Conservation (phyloP, 495 filamentous ascomycete genomes). For the Penicillium flavigenum region DNA sequence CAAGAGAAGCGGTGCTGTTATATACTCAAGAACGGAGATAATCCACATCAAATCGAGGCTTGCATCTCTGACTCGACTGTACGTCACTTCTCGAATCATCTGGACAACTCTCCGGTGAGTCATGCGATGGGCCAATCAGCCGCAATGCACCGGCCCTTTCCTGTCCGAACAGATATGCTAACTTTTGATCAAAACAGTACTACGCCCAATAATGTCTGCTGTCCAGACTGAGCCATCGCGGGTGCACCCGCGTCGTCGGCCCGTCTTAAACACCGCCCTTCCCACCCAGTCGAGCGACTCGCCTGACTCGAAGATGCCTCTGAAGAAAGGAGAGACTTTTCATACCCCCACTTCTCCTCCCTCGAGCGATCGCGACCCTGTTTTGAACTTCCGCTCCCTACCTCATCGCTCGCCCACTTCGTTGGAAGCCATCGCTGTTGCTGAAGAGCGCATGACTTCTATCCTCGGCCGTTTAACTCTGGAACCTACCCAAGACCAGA, state of each 20-base stretch:
- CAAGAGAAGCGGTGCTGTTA: conserved; percentile 5
- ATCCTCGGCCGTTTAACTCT: conserved; percentile 46
- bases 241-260: conserved; percentile 38
- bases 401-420: conserved; percentile 53
- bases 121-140: conserved; percentile 25
- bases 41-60: conserved; percentile 1
- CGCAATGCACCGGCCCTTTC: conserved; percentile 6
- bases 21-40: conserved; percentile 8
- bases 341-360: conserved; percentile 46
- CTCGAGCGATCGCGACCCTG: conserved; percentile 41
- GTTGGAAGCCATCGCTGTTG: conserved; percentile 46
- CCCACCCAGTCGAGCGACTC: conserved; percentile 30
- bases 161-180: conserved; percentile 14
- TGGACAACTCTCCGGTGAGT: conserved; percentile 22
- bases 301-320: conserved; percentile 26
- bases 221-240: conserved; percentile 26
- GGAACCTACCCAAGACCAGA: conserved; percentile 32
- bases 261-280: conserved; percentile 32
- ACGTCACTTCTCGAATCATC: conserved; percentile 27
- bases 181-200: conserved; percentile 15
- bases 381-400: conserved; percentile 45
- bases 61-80: conserved; percentile 24
- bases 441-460: conserved; percentile 49
- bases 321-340: conserved; percentile 55
- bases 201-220: conserved; percentile 26